Percentiles rank a stretch among this genome's conserved stretches.
Conservation (phyloP, 2,329 filamentous ascomycete species). For the Ophiocordyceps camponoti-rufipedis region DNA sequence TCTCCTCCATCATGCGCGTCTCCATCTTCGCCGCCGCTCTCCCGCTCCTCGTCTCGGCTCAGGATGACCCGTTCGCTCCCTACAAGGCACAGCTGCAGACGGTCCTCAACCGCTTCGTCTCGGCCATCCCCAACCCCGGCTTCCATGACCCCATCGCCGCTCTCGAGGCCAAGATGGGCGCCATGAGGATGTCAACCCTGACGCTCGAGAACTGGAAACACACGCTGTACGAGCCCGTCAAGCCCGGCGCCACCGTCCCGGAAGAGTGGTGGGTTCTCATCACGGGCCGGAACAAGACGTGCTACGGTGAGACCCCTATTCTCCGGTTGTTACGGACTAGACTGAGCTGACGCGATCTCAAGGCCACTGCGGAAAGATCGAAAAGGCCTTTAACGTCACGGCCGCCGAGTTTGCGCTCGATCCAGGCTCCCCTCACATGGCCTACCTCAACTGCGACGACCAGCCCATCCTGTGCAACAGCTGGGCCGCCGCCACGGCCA, state of each 20-base stretch:
- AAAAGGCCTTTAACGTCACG: slow-evolving; percentile 49
- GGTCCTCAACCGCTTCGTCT: slow-evolving; percentile 41
- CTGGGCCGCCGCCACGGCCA: slow-evolving; percentile 48
- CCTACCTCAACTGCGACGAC: slow-evolving; percentile 53
- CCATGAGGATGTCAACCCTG: slow-evolving; percentile 29
- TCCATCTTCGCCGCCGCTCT: slow-evolving; percentile 31
- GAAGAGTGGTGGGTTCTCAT: slow-evolving; percentile 64
- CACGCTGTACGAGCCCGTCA: slow-evolving; percentile 43
- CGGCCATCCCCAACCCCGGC: slow-evolving; percentile 30
- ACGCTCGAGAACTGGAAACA: slow-evolving; percentile 55
- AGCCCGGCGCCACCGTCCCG: slow-evolving; percentile 38
- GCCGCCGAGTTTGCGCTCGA: slow-evolving; percentile 43
- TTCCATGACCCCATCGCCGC: slow-evolving; percentile 22
- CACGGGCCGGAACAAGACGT: slow-evolving; percentile 63
- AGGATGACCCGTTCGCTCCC: slow-evolving; percentile 31
- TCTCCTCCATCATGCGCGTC: slow-evolving; percentile 37
- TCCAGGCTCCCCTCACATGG: slow-evolving; percentile 47
- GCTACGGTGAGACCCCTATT: slow-evolving; percentile 32
- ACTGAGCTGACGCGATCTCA: slow-evolving; percentile 1
- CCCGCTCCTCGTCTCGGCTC: slow-evolving; percentile 35
- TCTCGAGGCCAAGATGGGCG: slow-evolving; percentile 19
- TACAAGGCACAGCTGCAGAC: slow-evolving; percentile 46
- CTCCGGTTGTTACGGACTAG: neutral
- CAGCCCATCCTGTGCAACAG: slow-evolving; percentile 58
- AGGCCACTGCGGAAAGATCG: slow-evolving; percentile 47